A percentile compares a stretch with the other conserved stretches of the same genome.
Conservation (phyloP, 352 stramenopile species). For the Thalassiosira allenii region DNA sequence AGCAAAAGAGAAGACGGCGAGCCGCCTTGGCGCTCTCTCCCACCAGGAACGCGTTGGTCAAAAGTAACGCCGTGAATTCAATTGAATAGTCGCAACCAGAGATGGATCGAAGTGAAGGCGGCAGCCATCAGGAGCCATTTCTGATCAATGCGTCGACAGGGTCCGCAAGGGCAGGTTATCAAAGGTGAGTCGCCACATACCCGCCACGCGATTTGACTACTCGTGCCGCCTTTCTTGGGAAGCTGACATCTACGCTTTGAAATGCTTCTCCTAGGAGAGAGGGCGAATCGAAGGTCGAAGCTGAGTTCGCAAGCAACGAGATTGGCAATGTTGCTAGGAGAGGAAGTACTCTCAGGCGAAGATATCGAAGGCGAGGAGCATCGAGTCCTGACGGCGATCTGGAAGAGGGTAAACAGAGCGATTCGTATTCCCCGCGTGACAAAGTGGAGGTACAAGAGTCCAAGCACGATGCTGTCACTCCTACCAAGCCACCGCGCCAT, state of each 20-base stretch:
- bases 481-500: constrained; percentile 8
- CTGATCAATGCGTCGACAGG: constrained; percentile 44
- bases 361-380: constrained; percentile 28
- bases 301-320: constrained; percentile 7
- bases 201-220: neutral
- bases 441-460: constrained; percentile 26
- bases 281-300: constrained; percentile 19
- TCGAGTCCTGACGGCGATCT: constrained; percentile 27
- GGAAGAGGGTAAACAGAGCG: constrained; percentile 36
- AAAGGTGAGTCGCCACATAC: neutral
- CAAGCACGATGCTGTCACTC: constrained; percentile 20
- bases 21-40: too few relatives aligned
- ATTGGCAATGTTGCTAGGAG: constrained; percentile 15
- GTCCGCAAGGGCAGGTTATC: constrained; percentile 9
- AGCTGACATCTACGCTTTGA: too few relatives aligned
- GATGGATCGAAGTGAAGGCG: neutral
- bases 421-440: constrained; percentile 16
- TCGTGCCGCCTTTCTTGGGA: too few relatives aligned
- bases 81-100: too few relatives aligned
- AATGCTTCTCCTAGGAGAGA: too few relatives aligned
- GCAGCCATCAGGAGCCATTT: constrained; percentile 39
- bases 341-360: constrained; percentile 40
- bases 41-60: too few relatives aligned
- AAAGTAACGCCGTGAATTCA: too few relatives aligned
- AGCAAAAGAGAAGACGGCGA: too few relatives aligned